A percentile compares a stretch with the other conserved stretches of the same genome.
Evolutionary conservation across 2,329 filamentous ascomycete genomes (phyloP).

Genomic region (Hymenoscyphus fraxineus): DNA sequence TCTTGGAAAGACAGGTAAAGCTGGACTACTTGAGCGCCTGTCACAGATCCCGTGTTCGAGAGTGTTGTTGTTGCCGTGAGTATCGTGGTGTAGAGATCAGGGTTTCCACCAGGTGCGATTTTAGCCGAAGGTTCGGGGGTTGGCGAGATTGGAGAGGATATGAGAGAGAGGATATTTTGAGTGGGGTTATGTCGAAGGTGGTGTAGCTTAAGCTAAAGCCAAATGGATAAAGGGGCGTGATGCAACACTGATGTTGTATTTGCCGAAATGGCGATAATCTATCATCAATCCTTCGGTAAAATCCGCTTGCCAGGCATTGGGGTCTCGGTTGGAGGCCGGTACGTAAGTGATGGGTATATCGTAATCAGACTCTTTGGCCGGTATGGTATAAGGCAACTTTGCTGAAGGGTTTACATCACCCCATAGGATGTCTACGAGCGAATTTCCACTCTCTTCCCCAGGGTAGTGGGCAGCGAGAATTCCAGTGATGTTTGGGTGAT

Average conservation of each 20-base stretch:
- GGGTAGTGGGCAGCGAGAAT: slow-evolving; percentile 66
- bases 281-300: slow-evolving; percentile 48
- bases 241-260: too few species aligned
- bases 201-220: slow-evolving; percentile 53
- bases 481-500: slow-evolving; percentile 70
- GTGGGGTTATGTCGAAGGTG: slow-evolving; percentile 46
- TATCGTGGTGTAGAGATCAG: slow-evolving; percentile 50
- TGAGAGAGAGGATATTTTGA: slow-evolving; percentile 37
- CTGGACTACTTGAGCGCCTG: slow-evolving; percentile 32
- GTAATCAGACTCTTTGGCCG: slow-evolving; percentile 51
- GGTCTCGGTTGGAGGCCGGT: slow-evolving; percentile 40
- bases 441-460: slow-evolving; percentile 71
- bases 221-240: slow-evolving; percentile 37
- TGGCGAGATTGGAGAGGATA: slow-evolving; percentile 40
- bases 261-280: slow-evolving; percentile 50
- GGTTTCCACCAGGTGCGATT: slow-evolving; percentile 43
- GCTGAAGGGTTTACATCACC: slow-evolving; percentile 2
- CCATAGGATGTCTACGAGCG: slow-evolving; percentile 1
- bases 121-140: slow-evolving; percentile 56
- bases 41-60: slow-evolving; percentile 45
- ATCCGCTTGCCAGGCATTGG: slow-evolving; percentile 47
- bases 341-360: slow-evolving; percentile 42
- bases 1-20: slow-evolving; percentile 24
- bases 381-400: slow-evolving; percentile 48
- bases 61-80: slow-evolving; percentile 44